Evolutionary conservation across 495 filamentous ascomycete genomes (phyloP).

Genomic region (Talaromyces stipitatus): DNA sequence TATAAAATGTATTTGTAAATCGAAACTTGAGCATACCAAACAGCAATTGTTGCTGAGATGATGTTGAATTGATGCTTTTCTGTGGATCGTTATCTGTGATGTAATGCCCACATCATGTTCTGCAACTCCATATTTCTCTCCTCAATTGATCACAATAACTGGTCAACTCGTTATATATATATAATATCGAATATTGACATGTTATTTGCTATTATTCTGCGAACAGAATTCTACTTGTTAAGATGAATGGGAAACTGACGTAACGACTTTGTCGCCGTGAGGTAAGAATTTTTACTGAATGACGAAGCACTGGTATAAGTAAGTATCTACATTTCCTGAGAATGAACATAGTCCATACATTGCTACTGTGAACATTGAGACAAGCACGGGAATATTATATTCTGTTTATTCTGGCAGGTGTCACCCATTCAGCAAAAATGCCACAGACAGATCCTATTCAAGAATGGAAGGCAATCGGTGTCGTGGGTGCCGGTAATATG

Average conservation of each 20-base stretch:
- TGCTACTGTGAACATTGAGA: too few species aligned
- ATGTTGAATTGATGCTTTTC: neutral
- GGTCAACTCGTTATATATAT: neutral
- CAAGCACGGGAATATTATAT: neutral
- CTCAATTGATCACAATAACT: neutral
- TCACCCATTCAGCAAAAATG: neutral
- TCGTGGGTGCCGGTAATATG: conserved; percentile 62
- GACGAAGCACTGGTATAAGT: neutral
- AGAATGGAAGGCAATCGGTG: conserved; percentile 43
- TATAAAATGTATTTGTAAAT: too few species aligned
- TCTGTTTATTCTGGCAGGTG: neutral
- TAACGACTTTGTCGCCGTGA: neutral
- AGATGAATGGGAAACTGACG: neutral
- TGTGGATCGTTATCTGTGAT: neutral
- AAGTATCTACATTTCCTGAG: too few species aligned
- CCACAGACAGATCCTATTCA: conserved; percentile 9
- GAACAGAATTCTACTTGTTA: too few species aligned
- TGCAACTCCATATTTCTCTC: neutral
- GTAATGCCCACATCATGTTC: conserved; percentile 4
- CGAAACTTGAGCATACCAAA: too few species aligned
- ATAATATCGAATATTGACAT: too few species aligned
- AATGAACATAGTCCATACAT: too few species aligned
- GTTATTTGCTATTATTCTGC: neutral
- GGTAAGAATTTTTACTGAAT: neutral
- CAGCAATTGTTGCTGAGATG: neutral